Percentiles rank a stretch among this genome's conserved stretches.
Evolutionary conservation across 768 basidiomycete species (phyloP).

Genomic region (Russula brevipes): DNA sequence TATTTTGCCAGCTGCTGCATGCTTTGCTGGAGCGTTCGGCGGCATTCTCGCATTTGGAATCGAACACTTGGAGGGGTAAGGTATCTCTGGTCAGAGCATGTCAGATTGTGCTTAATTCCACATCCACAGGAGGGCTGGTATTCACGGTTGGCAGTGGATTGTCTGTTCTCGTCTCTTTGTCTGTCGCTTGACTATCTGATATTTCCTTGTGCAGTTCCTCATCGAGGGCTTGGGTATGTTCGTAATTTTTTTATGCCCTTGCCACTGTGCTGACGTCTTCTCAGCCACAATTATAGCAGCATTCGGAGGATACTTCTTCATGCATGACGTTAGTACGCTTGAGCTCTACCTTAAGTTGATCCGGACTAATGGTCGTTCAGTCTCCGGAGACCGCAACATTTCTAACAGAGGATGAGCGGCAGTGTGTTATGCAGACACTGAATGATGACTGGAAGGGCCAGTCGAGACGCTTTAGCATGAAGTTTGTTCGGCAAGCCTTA

Average conservation of each 20-base stretch:
- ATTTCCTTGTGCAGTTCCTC: conserved; percentile 35
- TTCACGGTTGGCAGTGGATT: conserved; percentile 46
- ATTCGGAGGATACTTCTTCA: conserved; percentile 36
- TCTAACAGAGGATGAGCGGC: conserved; percentile 35
- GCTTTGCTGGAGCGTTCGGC: conserved; percentile 47
- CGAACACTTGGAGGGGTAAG: conserved; percentile 43
- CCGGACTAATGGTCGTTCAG: conserved; percentile 21
- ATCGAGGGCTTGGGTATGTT: conserved; percentile 40
- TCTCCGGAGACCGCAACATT: conserved; percentile 44
- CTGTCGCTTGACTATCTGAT: conserved; percentile 15
- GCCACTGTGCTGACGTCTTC: not conserved
- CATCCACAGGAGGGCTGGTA: conserved; percentile 28
- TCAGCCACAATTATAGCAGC: conserved; percentile 36
- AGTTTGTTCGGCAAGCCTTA: conserved; percentile 35
- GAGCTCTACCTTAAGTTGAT: not conserved
- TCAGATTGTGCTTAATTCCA: not conserved
- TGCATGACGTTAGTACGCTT: conserved; percentile 35
- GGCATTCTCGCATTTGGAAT: conserved; percentile 46
- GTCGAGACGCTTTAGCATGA: conserved; percentile 33
- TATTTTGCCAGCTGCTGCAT: conserved; percentile 61
- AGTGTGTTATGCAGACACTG: conserved; percentile 30
- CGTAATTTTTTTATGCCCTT: not conserved
- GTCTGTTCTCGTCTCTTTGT: conserved; percentile 25
- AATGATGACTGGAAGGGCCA: conserved; percentile 30
- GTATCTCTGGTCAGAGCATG: not conserved